These are phyloP conservation scores for Nemania sp. DNA, from an alignment of 2,329 filamentous ascomycete genomes.

Conservation along the genomic window DNA sequence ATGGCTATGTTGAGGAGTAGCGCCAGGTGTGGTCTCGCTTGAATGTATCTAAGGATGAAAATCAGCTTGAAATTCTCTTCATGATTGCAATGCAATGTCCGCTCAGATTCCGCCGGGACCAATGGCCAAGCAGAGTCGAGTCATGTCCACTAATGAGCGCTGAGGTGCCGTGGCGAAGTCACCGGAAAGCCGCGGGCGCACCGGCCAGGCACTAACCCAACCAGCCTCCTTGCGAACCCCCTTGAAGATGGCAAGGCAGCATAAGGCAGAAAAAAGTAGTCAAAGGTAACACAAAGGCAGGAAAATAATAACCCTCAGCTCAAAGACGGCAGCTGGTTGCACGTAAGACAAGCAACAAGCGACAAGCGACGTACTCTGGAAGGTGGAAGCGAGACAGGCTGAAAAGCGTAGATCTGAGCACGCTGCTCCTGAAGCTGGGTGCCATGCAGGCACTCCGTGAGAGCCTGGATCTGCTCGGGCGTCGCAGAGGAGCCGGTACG, in stretches of 20 bases:
- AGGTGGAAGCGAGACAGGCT: constrained; percentile 84
- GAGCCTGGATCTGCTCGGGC: constrained; percentile 67
- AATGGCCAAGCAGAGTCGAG: neutral
- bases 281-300: no score
- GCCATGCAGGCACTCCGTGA: constrained; percentile 73
- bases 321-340: no score
- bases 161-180: neutral
- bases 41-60: constrained; percentile 54
- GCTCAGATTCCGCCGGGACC: neutral
- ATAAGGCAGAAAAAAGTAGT: no score
- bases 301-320: no score
- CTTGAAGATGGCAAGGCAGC: no score
- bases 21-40: constrained; percentile 61
- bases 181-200: neutral
- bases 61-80: constrained; percentile 25
- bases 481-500: constrained; percentile 46
- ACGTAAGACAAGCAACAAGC: constrained; percentile 25
- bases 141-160: neutral
- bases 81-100: neutral
- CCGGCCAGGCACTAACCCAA: no score
- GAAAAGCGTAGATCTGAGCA: constrained; percentile 85
- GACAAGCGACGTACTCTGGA: constrained; percentile 69
- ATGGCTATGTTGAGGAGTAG: constrained; percentile 67
- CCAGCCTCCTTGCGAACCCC: no score
- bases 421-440: constrained; percentile 79